Evolutionary conservation across 2,329 filamentous ascomycete genomes (phyloP).

Genomic region (Pseudophaeomoniella oleicola): DNA sequence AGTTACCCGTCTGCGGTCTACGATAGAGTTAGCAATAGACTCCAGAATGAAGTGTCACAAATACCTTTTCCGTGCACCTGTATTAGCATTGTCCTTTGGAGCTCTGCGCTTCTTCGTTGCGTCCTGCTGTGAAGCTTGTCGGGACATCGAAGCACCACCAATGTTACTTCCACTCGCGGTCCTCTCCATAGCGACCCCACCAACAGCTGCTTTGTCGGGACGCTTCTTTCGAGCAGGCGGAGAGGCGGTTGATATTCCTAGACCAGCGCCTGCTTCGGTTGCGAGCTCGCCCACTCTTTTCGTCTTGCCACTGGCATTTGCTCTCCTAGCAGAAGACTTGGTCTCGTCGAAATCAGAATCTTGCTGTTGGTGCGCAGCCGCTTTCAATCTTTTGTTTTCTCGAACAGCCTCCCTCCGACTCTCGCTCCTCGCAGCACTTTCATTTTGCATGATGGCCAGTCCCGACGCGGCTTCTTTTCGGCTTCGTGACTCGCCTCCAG

Average conservation of each 20-base stretch:
- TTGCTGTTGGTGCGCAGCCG: constrained; percentile 45
- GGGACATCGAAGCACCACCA: constrained; percentile 11
- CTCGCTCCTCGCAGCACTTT: constrained; percentile 72
- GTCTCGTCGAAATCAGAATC: constrained; percentile 71
- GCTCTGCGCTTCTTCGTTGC: constrained; percentile 15
- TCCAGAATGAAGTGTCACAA: constrained; percentile 11
- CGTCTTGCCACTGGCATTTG: constrained; percentile 43
- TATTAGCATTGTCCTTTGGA: constrained; percentile 13
- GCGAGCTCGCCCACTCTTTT: constrained; percentile 45
- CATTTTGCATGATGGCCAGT: constrained; percentile 46
- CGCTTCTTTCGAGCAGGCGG: constrained; percentile 59
- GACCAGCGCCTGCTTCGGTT: constrained; percentile 34
- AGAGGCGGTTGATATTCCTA: constrained; percentile 49
- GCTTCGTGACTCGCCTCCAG: constrained; percentile 51
- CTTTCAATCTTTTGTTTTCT: constrained; percentile 34
- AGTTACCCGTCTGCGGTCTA: constrained; percentile 10
- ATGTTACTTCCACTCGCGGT: constrained; percentile 37
- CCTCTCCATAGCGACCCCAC: constrained; percentile 44
- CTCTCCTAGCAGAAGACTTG: constrained; percentile 41
- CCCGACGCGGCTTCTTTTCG: constrained; percentile 60
- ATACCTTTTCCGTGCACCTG: constrained; percentile 56
- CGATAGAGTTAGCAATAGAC: too few relatives aligned
- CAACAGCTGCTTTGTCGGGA: constrained; percentile 20
- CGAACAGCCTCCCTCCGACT: constrained; percentile 71
- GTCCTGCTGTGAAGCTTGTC: constrained; percentile 13